phyloP scores from a whole-genome alignment of 2,329 filamentous ascomycete species.

The Penicillium sp. region DNA sequence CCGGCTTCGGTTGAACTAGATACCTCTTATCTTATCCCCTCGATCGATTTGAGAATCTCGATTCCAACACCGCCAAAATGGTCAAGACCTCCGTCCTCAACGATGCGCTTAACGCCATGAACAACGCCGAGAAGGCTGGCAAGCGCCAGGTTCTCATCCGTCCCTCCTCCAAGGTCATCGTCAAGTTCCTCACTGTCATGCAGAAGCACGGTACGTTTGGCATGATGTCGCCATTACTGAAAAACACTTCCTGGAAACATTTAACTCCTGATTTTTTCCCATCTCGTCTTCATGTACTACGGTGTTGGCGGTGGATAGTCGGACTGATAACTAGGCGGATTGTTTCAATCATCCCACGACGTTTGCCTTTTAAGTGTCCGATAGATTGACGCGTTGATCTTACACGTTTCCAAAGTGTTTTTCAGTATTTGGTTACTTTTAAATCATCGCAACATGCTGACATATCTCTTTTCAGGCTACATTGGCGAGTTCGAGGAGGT shows the following conservation, averaged over 20 bases:
- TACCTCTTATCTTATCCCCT: constrained; percentile 38
- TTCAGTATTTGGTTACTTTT: constrained; percentile 82
- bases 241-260: background rate
- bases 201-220: constrained; percentile 88
- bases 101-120: constrained; percentile 98
- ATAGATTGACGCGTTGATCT: constrained; percentile 93
- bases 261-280: constrained; percentile 10
- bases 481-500: constrained; percentile 99
- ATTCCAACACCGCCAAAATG: constrained; percentile 73
- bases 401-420: constrained; percentile 83
- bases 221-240: background rate
- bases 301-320: constrained; percentile 52
- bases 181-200: constrained; percentile 99
- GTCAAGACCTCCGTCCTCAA: constrained; percentile 99
- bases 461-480: constrained; percentile 68
- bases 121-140: constrained; percentile 99
- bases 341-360: constrained; percentile 78
- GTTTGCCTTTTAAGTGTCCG: constrained; percentile 99
- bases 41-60: constrained; percentile 54
- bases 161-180: constrained; percentile 98
- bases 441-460: constrained; percentile 88
- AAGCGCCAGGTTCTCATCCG: constrained; percentile 99
- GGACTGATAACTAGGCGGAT: constrained; percentile 99
- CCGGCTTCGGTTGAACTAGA: constrained; percentile 22
- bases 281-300: constrained; percentile 1